Conservation (phyloP, 257 asterid species). For the Fraxinus anomala region DNA sequence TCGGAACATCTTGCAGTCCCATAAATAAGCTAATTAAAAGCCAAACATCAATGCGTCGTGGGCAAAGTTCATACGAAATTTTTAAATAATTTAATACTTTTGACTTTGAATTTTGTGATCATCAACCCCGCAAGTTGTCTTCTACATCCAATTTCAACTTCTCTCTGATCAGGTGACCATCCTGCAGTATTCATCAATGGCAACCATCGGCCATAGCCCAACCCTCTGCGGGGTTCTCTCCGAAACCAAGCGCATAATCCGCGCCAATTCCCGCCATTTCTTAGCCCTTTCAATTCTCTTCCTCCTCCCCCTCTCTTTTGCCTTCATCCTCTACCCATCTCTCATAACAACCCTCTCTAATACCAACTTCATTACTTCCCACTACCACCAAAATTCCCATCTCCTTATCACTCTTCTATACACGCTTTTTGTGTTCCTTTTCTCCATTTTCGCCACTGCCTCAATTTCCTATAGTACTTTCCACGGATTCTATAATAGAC, state of each 20-base stretch:
- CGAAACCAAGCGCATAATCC: conserved; percentile 59
- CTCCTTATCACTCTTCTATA: conserved; percentile 34
- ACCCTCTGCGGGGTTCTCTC: conserved; percentile 56
- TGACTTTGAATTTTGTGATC: background rate
- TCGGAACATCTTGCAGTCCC: no score
- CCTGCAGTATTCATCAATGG: conserved; percentile 30
- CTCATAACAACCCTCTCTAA: conserved; percentile 29
- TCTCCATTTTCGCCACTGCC: conserved; percentile 44
- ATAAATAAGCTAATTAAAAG: background rate
- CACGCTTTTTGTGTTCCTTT: conserved; percentile 22
- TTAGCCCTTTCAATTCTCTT: conserved; percentile 59
- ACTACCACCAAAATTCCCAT: conserved; percentile 5
- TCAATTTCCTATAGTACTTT: conserved; percentile 59
- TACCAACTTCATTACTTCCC: conserved; percentile 28
- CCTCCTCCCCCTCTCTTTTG: conserved; percentile 63
- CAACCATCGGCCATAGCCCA: conserved; percentile 32
- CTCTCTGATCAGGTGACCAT: background rate
- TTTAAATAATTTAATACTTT: no score
- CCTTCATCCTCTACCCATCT: conserved; percentile 51
- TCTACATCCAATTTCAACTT: background rate
- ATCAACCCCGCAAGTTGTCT: background rate
- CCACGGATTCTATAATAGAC: conserved; percentile 57
- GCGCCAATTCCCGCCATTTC: conserved; percentile 65
- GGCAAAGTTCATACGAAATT: background rate
- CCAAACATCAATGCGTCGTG: background rate